Evolutionary conservation across 2,329 filamentous ascomycete species (phyloP), one percentile per base, ranked within the genome.

Genomic region (Pyrenochaeta sp.): DNA sequence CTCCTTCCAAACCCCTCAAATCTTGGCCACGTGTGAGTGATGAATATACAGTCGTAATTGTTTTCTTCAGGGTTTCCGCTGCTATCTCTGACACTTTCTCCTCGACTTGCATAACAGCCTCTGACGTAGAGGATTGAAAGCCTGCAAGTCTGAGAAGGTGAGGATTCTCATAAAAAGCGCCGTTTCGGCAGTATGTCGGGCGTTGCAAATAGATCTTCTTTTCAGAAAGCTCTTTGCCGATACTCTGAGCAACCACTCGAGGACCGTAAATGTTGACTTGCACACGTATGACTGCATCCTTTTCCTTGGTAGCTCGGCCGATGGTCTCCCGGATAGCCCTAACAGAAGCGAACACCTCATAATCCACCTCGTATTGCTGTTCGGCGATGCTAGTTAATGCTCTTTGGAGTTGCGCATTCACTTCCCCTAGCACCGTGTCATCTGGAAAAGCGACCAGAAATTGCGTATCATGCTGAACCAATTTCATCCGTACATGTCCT

Each of bases 201-300:
- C 53, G 54, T 53, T 74, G 72, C 1, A 74, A 56, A 37, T 67
- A 74, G 8, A 73, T 40, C 42, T 70, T 72, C 27, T 64, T 43
- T 6, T 53, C 36, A 2, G 67, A 70, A 0, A 74, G 42, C 24
- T 67, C 61, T 25, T 39, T 52, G 1, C 71, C 69, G 2, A 72
- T 53, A n/a, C 50, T 43, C 7, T 50, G 24, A 15, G 61, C 50
- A 19, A 39, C 45, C 1, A 40, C 34, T 3, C 40, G 46, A 32
- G 58, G 43, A 1, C 71, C 69, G 46, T 74, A 73, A 0, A 73
- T 36, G 30, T 67, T 73, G 8, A 74, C 63, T 43, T 72, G 64
- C 15, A 72, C 62, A 2, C 72, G 60, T 10, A 67, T 59, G 24
- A 72, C 59, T 0, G 72, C 72, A 15, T 72, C 69, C 34, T 70